phyloP scores from a whole-genome alignment of 306 rosid genomes.

The Parietaria judaica region DNA sequence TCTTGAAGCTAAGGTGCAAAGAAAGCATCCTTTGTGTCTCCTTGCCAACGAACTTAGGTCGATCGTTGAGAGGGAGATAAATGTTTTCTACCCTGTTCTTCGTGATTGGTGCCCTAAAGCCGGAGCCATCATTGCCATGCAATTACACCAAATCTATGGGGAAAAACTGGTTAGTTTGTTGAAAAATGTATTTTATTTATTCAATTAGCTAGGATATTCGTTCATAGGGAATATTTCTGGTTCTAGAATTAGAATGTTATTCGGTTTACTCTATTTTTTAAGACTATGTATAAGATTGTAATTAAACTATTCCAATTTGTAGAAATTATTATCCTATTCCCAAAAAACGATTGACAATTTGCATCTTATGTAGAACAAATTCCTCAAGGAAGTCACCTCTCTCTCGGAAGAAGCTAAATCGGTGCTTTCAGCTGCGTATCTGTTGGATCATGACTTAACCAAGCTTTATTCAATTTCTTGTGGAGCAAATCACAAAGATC shows the following conservation, averaged over 20 bases:
- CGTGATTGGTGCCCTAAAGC: conserved; percentile 36
- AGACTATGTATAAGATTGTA: too few species aligned
- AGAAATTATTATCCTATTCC: not conserved
- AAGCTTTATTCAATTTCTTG: conserved; percentile 31
- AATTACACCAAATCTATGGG: conserved; percentile 38
- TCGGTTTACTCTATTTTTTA: too few species aligned
- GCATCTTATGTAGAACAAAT: conserved; percentile 29
- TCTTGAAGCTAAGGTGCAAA: conserved; percentile 31
- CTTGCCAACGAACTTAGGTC: conserved; percentile 45
- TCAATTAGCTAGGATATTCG: too few species aligned
- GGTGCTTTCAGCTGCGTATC: conserved; percentile 43
- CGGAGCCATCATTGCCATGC: conserved; percentile 31
- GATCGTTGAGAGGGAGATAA: conserved; percentile 43
- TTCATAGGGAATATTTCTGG: too few species aligned
- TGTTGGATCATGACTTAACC: conserved; percentile 41
- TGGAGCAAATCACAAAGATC: conserved; percentile 28
- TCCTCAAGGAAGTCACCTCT: conserved; percentile 36
- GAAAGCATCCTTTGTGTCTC: conserved; percentile 37
- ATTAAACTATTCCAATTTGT: not conserved
- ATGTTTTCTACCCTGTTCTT: conserved; percentile 33
- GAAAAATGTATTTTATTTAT: too few species aligned
- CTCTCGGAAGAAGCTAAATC: conserved; percentile 43
- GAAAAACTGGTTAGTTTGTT: conserved; percentile 39
- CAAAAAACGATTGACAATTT: not conserved
- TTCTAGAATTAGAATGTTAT: too few species aligned